A percentile compares a stretch with the other conserved stretches of the same genome.
phyloP scores from a whole-genome alignment of 2,329 filamentous ascomycete genomes.

The Tympanopsis confertula region DNA sequence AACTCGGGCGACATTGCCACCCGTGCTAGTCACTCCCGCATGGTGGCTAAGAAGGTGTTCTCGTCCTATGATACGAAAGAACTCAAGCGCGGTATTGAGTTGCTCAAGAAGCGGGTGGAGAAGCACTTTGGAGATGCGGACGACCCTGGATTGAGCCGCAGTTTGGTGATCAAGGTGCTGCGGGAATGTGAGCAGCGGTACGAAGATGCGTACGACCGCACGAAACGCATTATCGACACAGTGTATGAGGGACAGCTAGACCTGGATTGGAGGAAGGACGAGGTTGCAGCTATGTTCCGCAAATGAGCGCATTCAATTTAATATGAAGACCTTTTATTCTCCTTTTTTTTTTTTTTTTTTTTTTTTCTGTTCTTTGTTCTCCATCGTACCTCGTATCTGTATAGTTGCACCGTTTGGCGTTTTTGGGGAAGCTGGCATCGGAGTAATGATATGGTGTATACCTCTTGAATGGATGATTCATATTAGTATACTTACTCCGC shows the following conservation, averaged over 20 bases:
- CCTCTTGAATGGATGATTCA: too few species aligned
- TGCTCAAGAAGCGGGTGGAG: slow-evolving; percentile 58
- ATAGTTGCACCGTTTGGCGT: too few species aligned
- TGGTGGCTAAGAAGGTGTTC: slow-evolving; percentile 54
- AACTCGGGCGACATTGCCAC: slow-evolving; percentile 38
- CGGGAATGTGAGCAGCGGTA: slow-evolving; percentile 19
- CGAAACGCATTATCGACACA: slow-evolving; percentile 17
- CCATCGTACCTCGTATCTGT: not conserved
- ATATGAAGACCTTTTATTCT: not conserved
- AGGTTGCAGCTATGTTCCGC: slow-evolving; percentile 16
- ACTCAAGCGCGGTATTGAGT: slow-evolving; percentile 51
- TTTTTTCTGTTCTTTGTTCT: not conserved
- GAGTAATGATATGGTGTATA: too few species aligned
- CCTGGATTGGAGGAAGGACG: slow-evolving; percentile 15
- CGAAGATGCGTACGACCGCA: slow-evolving; percentile 18
- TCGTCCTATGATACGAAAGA: slow-evolving; percentile 52
- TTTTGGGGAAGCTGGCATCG: too few species aligned
- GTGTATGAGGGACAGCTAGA: slow-evolving; percentile 19
- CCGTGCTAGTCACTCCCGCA: slow-evolving; percentile 51
- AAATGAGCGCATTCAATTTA: too few species aligned
- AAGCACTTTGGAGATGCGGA: slow-evolving; percentile 66
- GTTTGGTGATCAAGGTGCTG: slow-evolving; percentile 16
- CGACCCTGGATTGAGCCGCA: slow-evolving; percentile 38
- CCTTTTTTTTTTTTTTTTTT: not conserved
- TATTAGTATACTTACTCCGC: too few species aligned